These are phyloP conservation scores for Trypanosoma brucei DNA, from an alignment of 208 protist genomes.

Conservation along the genomic window DNA sequence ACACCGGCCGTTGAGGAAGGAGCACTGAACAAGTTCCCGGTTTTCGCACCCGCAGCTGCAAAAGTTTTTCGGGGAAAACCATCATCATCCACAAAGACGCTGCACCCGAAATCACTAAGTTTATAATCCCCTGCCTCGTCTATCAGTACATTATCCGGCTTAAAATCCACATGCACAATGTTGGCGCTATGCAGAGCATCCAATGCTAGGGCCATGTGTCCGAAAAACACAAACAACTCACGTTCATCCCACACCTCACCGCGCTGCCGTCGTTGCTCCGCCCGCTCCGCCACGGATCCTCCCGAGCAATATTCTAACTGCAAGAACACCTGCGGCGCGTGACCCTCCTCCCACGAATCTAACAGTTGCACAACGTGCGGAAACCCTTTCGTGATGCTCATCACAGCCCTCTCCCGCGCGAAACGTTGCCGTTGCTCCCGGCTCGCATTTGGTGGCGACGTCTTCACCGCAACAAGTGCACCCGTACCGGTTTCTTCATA, in stretches of 20 bases:
- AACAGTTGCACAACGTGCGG: constrained; percentile 79
- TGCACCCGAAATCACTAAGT: constrained; percentile 92
- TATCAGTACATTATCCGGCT: constrained; percentile 91
- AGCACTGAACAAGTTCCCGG: background rate
- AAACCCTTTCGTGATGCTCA: constrained; percentile 49
- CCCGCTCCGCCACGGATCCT: constrained; percentile 60
- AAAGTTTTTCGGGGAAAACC: constrained; percentile 38
- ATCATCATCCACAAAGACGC: constrained; percentile 57
- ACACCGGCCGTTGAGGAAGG: background rate
- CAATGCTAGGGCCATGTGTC: constrained; percentile 84
- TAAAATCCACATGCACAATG: constrained; percentile 92
- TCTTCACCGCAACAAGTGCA: constrained; percentile 72
- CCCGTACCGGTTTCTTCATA: constrained; percentile 76
- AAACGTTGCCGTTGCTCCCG: constrained; percentile 44
- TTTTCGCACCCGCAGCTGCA: constrained; percentile 1
- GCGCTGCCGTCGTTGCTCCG: constrained; percentile 34
- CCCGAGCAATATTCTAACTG: constrained; percentile 84
- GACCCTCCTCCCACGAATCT: constrained; percentile 74
- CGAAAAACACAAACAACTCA: constrained; percentile 74
- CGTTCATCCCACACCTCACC: constrained; percentile 57
- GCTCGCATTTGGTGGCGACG: constrained; percentile 40
- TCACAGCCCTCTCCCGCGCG: constrained; percentile 57
- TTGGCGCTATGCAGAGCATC: constrained; percentile 71
- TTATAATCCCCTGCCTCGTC: constrained; percentile 73
- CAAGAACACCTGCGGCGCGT: constrained; percentile 66